A percentile compares a stretch with the other conserved stretches of the same genome.
Conservation (phyloP, 2,329 filamentous ascomycete species). For the Hymenoscyphus occultus region DNA sequence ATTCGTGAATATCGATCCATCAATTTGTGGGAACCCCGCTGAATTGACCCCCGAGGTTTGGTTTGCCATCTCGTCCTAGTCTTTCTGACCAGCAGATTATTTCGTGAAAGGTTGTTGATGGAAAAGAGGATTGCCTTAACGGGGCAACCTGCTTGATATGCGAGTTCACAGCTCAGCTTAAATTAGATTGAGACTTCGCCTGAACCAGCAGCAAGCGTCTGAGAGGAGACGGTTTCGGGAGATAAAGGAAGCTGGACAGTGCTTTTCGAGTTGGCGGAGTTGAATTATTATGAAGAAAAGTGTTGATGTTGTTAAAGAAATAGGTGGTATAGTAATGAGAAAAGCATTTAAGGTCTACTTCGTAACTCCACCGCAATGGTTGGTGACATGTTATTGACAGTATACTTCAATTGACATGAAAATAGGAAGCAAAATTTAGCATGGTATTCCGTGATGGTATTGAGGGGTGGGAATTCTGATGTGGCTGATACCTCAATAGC, state of each 20-base stretch:
- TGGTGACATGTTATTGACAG: constrained; percentile 13
- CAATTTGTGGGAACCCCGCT: not conserved
- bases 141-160: constrained; percentile 3
- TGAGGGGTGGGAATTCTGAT: constrained; percentile 1
- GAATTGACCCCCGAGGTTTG: not conserved
- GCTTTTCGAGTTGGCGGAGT: not conserved
- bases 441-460: not conserved
- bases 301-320: constrained; percentile 2
- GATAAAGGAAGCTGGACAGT: constrained; percentile 11
- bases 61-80: constrained; percentile 1
- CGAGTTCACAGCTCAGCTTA: not conserved
- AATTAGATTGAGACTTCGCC: constrained; percentile 10
- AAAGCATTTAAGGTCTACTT: not conserved
- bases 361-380: constrained; percentile 5
- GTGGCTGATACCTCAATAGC: constrained; percentile 15
- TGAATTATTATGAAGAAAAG: constrained; percentile 1
- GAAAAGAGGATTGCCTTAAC: not conserved
- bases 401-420: not conserved
- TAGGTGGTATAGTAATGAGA: not conserved
- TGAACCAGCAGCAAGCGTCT: not conserved
- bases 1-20: not conserved
- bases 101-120: not conserved
- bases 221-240: constrained; percentile 8
- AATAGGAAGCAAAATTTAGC: not conserved
- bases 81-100: not conserved